A percentile compares a stretch with the other conserved stretches of the same genome.
These are phyloP conservation scores for Talaromyces trachyspermus DNA, from an alignment of 495 filamentous ascomycete genomes.

Conservation along the genomic window DNA sequence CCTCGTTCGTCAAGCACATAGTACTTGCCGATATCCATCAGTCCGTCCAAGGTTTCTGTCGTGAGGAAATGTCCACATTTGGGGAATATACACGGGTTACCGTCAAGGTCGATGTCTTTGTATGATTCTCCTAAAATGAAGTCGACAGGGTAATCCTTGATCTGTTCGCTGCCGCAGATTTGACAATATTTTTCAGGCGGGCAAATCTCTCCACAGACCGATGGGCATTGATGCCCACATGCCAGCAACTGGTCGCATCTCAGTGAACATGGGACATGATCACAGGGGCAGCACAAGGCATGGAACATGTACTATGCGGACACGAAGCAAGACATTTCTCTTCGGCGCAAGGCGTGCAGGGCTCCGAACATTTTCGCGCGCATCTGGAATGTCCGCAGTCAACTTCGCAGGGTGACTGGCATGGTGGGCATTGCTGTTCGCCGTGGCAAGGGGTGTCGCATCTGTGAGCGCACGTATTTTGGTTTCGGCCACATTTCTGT, in stretches of 20 bases:
- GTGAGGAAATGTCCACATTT: conserved; percentile 62
- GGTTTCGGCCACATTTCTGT: conserved; percentile 45
- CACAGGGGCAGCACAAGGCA: conserved; percentile 60
- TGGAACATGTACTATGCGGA: conserved; percentile 47
- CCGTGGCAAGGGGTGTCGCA: conserved; percentile 51
- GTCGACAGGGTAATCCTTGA: conserved; percentile 45
- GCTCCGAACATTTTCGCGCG: conserved; percentile 49
- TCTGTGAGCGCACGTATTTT: conserved; percentile 50
- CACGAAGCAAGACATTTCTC: conserved; percentile 49
- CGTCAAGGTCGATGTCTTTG: conserved; percentile 48
- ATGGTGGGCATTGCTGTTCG: conserved; percentile 44
- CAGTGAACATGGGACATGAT: conserved; percentile 57
- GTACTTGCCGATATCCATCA: conserved; percentile 52
- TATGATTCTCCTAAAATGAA: conserved; percentile 44
- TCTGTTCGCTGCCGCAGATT: conserved; percentile 33
- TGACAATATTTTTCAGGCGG: conserved; percentile 52
- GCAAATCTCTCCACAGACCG: conserved; percentile 60
- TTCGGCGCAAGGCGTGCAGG: conserved; percentile 59
- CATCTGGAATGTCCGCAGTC: conserved; percentile 57
- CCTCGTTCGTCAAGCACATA: conserved; percentile 43
- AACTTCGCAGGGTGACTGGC: conserved; percentile 49
- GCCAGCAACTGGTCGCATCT: conserved; percentile 49
- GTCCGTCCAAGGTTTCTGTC: conserved; percentile 53
- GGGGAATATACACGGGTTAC: conserved; percentile 55
- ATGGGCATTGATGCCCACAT: conserved; percentile 66